Evolutionary conservation across 176 grass and related monocot genomes (phyloP).

Genomic region (Zea mays): DNA sequence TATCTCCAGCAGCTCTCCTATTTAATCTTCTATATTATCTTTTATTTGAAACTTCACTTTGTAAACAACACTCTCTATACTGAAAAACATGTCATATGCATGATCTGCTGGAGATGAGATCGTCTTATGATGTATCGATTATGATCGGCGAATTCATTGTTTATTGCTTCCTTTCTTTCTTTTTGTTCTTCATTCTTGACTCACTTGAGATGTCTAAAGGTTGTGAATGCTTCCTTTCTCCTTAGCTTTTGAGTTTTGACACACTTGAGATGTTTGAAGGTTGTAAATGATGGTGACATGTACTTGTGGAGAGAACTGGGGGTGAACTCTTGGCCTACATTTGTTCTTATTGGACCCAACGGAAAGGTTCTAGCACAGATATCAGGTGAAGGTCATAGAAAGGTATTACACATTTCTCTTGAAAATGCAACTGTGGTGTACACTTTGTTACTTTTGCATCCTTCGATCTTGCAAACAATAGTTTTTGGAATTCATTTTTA

Average conservation of each 20-base stretch:
- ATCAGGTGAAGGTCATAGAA: slow-evolving; percentile 87
- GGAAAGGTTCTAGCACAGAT: slow-evolving; percentile 87
- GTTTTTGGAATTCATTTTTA: background rate
- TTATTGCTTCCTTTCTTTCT: background rate
- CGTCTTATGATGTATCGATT: background rate
- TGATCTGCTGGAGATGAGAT: no score
- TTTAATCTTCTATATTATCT: no score
- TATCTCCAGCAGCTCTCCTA: no score
- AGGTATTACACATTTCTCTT: slow-evolving; percentile 53
- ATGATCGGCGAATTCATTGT: background rate
- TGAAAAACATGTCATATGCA: no score
- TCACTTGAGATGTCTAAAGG: slow-evolving; percentile 47
- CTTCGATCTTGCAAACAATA: slow-evolving; percentile 6
- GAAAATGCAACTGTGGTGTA: background rate
- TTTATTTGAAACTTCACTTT: no score
- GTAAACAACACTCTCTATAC: no score
- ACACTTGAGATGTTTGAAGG: slow-evolving; percentile 52
- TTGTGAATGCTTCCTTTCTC: slow-evolving; percentile 54
- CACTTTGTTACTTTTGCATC: background rate
- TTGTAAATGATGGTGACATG: slow-evolving; percentile 94
- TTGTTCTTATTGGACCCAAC: slow-evolving; percentile 85
- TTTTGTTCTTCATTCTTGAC: background rate
- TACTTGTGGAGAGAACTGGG: slow-evolving; percentile 92
- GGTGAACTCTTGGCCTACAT: slow-evolving; percentile 94
- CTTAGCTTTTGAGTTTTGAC: slow-evolving; percentile 16